phyloP scores from a whole-genome alignment of 768 basidiomycete genomes.

The Lentinus brumalis region DNA sequence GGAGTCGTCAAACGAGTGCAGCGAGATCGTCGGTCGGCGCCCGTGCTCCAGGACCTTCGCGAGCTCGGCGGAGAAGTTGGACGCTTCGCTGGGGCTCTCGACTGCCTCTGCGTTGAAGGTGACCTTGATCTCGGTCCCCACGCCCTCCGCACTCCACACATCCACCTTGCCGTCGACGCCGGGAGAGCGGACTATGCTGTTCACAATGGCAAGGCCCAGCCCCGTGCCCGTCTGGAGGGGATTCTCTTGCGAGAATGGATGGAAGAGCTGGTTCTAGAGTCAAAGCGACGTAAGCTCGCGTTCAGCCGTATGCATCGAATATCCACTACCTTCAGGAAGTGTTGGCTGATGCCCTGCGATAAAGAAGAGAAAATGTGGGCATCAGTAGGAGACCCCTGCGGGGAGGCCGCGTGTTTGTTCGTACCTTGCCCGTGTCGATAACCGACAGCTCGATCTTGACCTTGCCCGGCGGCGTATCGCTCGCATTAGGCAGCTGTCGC shows the following conservation, averaged over 20 bases:
- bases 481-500: slow-evolving; percentile 64
- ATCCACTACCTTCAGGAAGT: slow-evolving; percentile 75
- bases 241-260: slow-evolving; percentile 97
- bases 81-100: slow-evolving; percentile 37
- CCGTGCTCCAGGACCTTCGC: slow-evolving; percentile 27
- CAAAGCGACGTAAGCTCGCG: not conserved
- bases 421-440: slow-evolving; percentile 85
- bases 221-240: slow-evolving; percentile 92
- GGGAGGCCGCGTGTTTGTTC: slow-evolving; percentile 3
- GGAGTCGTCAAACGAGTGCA: slow-evolving; percentile 69
- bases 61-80: slow-evolving; percentile 26
- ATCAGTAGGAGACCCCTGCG: not conserved
- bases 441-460: slow-evolving; percentile 84
- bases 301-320: not conserved
- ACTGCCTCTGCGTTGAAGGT: slow-evolving; percentile 72
- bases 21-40: slow-evolving; percentile 55
- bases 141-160: slow-evolving; percentile 88
- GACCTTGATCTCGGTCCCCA: slow-evolving; percentile 90
- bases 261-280: slow-evolving; percentile 85
- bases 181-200: slow-evolving; percentile 84
- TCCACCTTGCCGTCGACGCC: slow-evolving; percentile 91
- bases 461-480: slow-evolving; percentile 55
- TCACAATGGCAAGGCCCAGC: slow-evolving; percentile 92
- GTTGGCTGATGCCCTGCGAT: slow-evolving; percentile 81
- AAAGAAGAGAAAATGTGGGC: not conserved